Percentiles rank a stretch among this genome's conserved stretches.
Conservation (phyloP, 139 green algal species). For the Tetradesmus lagerheimii region DNA sequence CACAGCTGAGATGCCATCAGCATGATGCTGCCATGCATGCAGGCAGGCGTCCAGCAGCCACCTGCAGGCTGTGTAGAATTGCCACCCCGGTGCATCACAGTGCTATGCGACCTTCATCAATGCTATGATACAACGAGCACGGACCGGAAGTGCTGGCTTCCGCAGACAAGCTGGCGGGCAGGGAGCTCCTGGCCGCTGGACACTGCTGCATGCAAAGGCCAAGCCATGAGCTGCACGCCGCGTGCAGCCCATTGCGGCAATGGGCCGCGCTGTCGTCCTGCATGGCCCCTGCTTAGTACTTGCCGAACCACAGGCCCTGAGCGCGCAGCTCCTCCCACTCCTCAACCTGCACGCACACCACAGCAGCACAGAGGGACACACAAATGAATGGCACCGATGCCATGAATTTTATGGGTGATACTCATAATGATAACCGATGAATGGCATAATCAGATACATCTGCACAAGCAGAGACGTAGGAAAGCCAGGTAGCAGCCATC, state of each 20-base stretch:
- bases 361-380: background rate
- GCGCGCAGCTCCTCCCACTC: conserved; percentile 67
- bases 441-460: no score
- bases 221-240: background rate
- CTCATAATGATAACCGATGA: no score
- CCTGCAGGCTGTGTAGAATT: background rate
- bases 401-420: no score
- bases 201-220: background rate
- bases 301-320: conserved; percentile 71
- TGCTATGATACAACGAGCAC: background rate
- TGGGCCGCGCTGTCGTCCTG: background rate
- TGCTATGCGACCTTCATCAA: background rate
- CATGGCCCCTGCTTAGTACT: conserved; percentile 57
- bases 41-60: no score
- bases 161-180: background rate
- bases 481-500: no score
- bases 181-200: background rate
- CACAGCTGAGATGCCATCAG: no score
- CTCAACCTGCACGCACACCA: conserved; percentile 56
- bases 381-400: no score
- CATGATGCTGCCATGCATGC: no score
- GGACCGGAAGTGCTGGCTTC: background rate
- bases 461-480: no score
- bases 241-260: background rate
- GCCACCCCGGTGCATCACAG: background rate